These are phyloP conservation scores for Globisporangium okanoganense DNA, from an alignment of 352 stramenopile species.

Conservation along the genomic window DNA sequence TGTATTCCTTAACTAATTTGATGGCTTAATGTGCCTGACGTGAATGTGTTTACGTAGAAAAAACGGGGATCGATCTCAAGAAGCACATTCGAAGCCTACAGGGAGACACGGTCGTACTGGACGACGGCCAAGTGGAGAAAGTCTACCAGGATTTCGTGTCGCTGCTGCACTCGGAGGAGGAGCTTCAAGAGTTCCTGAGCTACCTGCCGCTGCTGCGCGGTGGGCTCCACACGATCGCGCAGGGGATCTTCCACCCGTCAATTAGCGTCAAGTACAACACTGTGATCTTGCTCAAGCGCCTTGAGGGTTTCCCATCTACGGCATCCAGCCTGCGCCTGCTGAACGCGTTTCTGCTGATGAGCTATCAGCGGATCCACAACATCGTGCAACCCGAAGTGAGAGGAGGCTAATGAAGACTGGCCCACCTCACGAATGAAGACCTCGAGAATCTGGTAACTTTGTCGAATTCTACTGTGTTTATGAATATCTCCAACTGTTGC, in stretches of 20 bases:
- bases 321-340: slow-evolving; percentile 59
- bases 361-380: slow-evolving; percentile 78
- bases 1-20: slow-evolving; percentile 39
- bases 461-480: neutral
- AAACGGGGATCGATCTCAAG: slow-evolving; percentile 77
- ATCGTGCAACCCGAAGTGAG: slow-evolving; percentile 60
- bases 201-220: slow-evolving; percentile 73
- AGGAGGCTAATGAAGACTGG: neutral
- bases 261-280: slow-evolving; percentile 90
- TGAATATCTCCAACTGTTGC: neutral
- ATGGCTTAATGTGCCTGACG: slow-evolving; percentile 7
- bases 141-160: slow-evolving; percentile 82
- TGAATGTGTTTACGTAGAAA: slow-evolving; percentile 59
- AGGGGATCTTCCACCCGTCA: slow-evolving; percentile 83
- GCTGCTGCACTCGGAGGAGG: slow-evolving; percentile 65
- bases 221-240: slow-evolving; percentile 74
- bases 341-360: slow-evolving; percentile 83
- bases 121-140: slow-evolving; percentile 73
- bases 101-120: slow-evolving; percentile 66
- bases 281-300: slow-evolving; percentile 79
- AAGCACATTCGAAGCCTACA: slow-evolving; percentile 77
- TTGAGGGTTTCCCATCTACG: slow-evolving; percentile 77
- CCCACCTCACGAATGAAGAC: neutral
- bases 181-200: slow-evolving; percentile 84
- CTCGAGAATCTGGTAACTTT: neutral